Evolutionary conservation across 345 rosid species (phyloP).

Genomic region (Rubroshorea leprosula): DNA sequence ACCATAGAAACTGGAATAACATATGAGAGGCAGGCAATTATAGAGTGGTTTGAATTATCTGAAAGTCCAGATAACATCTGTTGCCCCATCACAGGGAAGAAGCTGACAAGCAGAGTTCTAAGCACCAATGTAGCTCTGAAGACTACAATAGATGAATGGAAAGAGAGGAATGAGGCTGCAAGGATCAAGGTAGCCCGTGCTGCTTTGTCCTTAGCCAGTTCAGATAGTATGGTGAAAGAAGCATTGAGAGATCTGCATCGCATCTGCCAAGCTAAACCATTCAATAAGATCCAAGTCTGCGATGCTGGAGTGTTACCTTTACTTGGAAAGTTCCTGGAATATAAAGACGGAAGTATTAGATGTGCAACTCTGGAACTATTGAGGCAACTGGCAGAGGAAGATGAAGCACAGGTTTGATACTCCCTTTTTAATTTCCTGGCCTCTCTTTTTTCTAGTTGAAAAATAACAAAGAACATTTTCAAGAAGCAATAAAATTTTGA

Average conservation of each 20-base stretch:
- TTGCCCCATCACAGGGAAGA: conserved; percentile 60
- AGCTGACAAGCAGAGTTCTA: conserved; percentile 36
- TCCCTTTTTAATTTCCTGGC: too few species aligned
- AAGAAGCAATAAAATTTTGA: not conserved
- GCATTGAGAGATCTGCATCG: conserved; percentile 59
- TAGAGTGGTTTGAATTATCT: conserved; percentile 52
- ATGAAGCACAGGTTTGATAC: conserved; percentile 55
- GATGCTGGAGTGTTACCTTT: conserved; percentile 56
- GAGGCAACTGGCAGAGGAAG: conserved; percentile 41
- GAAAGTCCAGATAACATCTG: conserved; percentile 32
- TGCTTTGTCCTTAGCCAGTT: conserved; percentile 66
- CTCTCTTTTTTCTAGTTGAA: not conserved
- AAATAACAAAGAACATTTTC: not conserved
- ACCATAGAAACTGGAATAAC: conserved; percentile 72
- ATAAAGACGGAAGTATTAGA: conserved; percentile 50
- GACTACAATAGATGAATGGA: conserved; percentile 79
- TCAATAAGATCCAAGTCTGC: conserved; percentile 45
- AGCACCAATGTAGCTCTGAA: conserved; percentile 50
- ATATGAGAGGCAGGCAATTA: conserved; percentile 61
- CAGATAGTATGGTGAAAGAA: conserved; percentile 58
- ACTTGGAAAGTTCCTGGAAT: conserved; percentile 40
- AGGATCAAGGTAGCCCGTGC: conserved; percentile 65
- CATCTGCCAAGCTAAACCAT: conserved; percentile 46
- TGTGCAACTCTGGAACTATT: conserved; percentile 54
- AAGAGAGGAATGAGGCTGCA: conserved; percentile 59